These are phyloP conservation scores for Mortierella polycephala DNA, from an alignment of 371 early-diverging fungal species.

Conservation along the genomic window DNA sequence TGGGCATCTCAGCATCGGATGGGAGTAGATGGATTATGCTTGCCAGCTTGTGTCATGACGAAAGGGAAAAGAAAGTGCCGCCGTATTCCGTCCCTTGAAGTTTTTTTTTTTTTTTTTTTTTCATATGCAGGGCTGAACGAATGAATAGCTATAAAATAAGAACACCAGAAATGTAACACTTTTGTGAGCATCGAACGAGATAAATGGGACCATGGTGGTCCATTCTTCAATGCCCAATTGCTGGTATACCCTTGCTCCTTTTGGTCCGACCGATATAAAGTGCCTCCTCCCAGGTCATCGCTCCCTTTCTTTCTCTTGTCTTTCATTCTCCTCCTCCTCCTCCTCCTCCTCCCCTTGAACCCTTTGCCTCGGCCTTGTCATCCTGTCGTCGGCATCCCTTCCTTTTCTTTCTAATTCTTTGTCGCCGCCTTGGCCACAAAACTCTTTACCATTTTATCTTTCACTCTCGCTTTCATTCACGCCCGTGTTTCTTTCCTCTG, in stretches of 20 bases:
- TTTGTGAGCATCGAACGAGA: too few relatives aligned
- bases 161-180: slow-evolving; percentile 22
- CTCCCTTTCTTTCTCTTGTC: slow-evolving; percentile 6
- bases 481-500: background rate
- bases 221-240: background rate
- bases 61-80: background rate
- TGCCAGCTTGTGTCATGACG: background rate
- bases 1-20: too few relatives aligned
- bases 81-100: slow-evolving; percentile 2
- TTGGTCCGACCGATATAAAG: slow-evolving; percentile 2
- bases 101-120: slow-evolving; percentile 2
- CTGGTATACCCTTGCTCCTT: background rate
- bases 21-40: slow-evolving; percentile 9
- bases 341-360: slow-evolving; percentile 8
- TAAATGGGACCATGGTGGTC: slow-evolving; percentile 1
- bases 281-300: background rate
- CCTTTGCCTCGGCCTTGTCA: slow-evolving; percentile 1
- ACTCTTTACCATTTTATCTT: background rate
- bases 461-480: background rate
- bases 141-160: slow-evolving; percentile 21
- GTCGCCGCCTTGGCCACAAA: background rate
- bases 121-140: background rate
- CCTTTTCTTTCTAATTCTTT: background rate
- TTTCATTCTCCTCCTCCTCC: background rate
- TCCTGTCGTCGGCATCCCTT: background rate